Evolutionary conservation across 2,329 filamentous ascomycete species (phyloP).

Genomic region (Botrytis aclada): DNA sequence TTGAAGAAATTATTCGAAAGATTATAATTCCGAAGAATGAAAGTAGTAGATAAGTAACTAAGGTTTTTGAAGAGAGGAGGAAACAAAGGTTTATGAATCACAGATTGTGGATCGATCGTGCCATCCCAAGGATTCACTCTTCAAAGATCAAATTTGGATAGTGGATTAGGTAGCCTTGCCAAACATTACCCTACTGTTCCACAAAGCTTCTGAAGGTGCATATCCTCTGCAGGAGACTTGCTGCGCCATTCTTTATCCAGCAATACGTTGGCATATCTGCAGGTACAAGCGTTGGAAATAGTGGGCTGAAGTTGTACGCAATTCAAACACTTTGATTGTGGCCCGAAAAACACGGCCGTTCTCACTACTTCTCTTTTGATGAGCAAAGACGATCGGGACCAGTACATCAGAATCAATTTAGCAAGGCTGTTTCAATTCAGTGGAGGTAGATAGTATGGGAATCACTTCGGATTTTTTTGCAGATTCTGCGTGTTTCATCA

Average conservation of each 20-base stretch:
- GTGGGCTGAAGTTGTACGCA: conserved; percentile 1
- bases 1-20: background rate
- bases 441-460: background rate
- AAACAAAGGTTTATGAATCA: conserved; percentile 10
- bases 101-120: conserved; percentile 12
- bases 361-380: background rate
- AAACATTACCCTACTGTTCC: background rate
- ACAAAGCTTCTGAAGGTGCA: background rate
- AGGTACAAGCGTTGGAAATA: conserved; percentile 3
- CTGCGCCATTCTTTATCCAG: conserved; percentile 8
- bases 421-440: conserved; percentile 4
- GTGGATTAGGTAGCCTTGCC: background rate
- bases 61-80: background rate
- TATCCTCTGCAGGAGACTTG: background rate
- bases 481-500: background rate
- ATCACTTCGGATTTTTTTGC: background rate
- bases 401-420: background rate
- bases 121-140: conserved; percentile 13
- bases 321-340: conserved; percentile 7
- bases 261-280: background rate
- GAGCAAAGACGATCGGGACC: background rate
- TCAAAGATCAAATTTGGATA: background rate
- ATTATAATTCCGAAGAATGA: background rate
- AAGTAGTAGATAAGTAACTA: background rate
- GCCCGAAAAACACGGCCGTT: background rate